phyloP scores from a whole-genome alignment of 805 yeast species.

The Torulaspora quercuum region DNA sequence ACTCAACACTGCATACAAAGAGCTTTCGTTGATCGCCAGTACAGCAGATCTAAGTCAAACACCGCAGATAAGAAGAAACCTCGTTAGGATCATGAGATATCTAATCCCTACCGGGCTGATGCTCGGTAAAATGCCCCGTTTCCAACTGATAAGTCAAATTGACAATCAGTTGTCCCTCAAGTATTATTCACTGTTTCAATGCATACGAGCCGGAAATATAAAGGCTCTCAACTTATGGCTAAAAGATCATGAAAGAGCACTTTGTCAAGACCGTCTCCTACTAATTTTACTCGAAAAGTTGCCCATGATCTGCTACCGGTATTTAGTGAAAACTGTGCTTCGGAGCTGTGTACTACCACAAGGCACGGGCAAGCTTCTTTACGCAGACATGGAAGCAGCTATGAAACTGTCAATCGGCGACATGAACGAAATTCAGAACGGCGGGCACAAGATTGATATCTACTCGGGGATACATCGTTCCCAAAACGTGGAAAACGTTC shows the following conservation, averaged over 20 bases:
- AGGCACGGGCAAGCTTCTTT: conserved; percentile 29
- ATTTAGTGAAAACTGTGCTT: conserved; percentile 29
- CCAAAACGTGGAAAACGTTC: conserved; percentile 29
- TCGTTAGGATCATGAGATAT: conserved; percentile 43
- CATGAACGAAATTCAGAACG: not conserved
- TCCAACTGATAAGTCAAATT: conserved; percentile 24
- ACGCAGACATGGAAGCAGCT: conserved; percentile 21
- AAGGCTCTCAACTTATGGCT: conserved; percentile 34
- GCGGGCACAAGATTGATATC: conserved; percentile 16
- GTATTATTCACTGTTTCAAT: conserved; percentile 40
- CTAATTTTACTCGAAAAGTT: conserved; percentile 42
- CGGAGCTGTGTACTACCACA: conserved; percentile 20
- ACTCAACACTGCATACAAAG: conserved; percentile 50
- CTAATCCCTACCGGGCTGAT: conserved; percentile 52
- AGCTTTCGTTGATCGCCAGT: conserved; percentile 34
- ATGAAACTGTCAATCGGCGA: conserved; percentile 23
- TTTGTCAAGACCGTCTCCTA: conserved; percentile 36
- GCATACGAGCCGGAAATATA: conserved; percentile 45
- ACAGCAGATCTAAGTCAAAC: conserved; percentile 4
- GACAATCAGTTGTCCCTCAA: conserved; percentile 32
- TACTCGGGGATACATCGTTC: conserved; percentile 27
- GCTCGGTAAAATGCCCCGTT: conserved; percentile 52
- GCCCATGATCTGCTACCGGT: conserved; percentile 43
- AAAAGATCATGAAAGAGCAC: conserved; percentile 32
- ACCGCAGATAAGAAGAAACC: conserved; percentile 21